Percentiles rank a stretch among this genome's conserved stretches.
phyloP scores from a whole-genome alignment of 73 alveolate species.

The Paramecium biaurelia region DNA sequence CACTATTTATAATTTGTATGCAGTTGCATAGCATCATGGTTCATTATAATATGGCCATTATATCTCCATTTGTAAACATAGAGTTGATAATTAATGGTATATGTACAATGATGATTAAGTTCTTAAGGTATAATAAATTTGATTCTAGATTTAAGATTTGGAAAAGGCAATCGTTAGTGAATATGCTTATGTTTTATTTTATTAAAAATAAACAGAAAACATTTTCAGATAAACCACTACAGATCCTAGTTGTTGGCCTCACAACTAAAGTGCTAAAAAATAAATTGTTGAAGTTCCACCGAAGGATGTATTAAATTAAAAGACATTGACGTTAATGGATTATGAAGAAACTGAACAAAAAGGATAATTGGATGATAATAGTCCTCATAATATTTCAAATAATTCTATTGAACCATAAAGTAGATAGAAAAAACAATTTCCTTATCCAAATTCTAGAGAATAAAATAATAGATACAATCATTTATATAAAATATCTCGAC shows the following conservation, averaged over 20 bases:
- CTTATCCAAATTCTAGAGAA: neutral
- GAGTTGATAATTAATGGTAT: slow-evolving; percentile 65
- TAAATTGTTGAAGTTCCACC: neutral
- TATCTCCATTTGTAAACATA: slow-evolving; percentile 77
- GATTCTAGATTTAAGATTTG: neutral
- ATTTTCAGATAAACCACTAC: slow-evolving; percentile 2
- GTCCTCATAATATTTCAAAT: neutral
- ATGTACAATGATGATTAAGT: slow-evolving; percentile 68
- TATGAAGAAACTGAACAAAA: neutral
- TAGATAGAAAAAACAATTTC: neutral
- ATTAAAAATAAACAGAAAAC: slow-evolving; percentile 26
- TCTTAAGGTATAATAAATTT: neutral
- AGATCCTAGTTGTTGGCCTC: slow-evolving; percentile 32
- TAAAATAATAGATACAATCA: neutral
- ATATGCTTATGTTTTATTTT: slow-evolving; percentile 73
- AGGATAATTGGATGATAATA: neutral
- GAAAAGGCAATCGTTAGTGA: slow-evolving; percentile 53
- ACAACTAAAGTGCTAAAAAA: neutral
- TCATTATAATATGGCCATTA: slow-evolving; percentile 86
- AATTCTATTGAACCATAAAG: neutral
- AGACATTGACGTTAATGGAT: neutral
- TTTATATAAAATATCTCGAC: neutral
- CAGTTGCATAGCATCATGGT: slow-evolving; percentile 88
- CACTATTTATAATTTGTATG: slow-evolving; percentile 85
- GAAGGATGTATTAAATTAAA: neutral